Conservation (phyloP, 345 rosid species). For the Litchi chinensis region DNA sequence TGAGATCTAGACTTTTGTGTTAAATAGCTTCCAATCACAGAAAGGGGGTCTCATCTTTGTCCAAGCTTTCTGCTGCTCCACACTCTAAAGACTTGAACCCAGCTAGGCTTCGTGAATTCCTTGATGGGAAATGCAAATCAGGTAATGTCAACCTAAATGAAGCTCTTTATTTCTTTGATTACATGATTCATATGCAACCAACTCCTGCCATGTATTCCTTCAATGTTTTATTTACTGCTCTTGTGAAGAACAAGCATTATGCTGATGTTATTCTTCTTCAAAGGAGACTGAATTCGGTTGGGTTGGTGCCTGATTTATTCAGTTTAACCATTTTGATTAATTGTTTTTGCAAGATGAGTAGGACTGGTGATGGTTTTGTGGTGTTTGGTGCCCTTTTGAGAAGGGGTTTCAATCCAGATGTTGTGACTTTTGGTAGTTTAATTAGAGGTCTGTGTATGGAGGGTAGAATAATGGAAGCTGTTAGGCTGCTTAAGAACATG, state of each 20-base stretch:
- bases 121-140: neutral
- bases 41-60: neutral
- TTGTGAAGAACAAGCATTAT: neutral
- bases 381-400: conserved; percentile 34
- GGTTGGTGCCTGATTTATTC: conserved; percentile 23
- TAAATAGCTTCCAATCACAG: neutral
- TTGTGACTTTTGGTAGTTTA: conserved; percentile 23
- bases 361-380: conserved; percentile 22
- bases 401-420: conserved; percentile 21
- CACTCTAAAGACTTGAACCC: neutral
- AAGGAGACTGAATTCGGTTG: neutral
- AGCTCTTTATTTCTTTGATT: neutral
- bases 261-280: neutral
- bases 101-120: conserved; percentile 4
- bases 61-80: neutral
- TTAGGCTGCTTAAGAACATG: too few relatives aligned
- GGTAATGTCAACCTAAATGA: neutral
- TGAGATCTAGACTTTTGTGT: neutral
- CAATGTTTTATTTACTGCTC: neutral
- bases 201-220: neutral
- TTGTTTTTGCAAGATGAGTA: conserved; percentile 16
- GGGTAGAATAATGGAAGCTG: neutral
- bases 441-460: conserved; percentile 25
- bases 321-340: conserved; percentile 28
- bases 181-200: neutral